Evolutionary conservation across 164 flowering plant genomes (phyloP), one percentile per base, ranked within the genome.

Genomic region (Platanus orientalis): DNA sequence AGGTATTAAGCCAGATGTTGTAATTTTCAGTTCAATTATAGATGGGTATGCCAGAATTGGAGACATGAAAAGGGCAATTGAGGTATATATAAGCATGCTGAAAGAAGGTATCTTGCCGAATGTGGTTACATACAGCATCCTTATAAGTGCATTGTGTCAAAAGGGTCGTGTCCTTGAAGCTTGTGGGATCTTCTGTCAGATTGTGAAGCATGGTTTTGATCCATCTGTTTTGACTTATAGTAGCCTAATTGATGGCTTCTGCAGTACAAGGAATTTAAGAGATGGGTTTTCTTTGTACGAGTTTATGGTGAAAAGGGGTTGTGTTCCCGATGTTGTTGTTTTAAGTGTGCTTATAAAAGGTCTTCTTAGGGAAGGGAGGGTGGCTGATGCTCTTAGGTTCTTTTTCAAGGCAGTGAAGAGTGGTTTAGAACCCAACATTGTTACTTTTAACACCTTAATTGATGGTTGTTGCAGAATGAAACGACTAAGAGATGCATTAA

Each of bases 1-100:
- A 24, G 83, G 81, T 36, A 12, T 80, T 61, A 75, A 70, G 68
- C 71, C 75, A 42, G 86, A 84, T 68, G 74, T 78, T 17, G 86
- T 82, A 26, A 57, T 69, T 52, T 80, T 77, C 57, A 76, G 85
- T 62, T 76, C 82, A 36, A 53, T 81, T 25, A 75, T 82, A 51
- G 83, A 82, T 73, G 76, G 81, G 10, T 78, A 72, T 66, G 70
- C 73, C 44, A 76, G 65, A 59, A 50, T 11, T 45, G 83, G 89
- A 47, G 67, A 78, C 73, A 20, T 80, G 1, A 63, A 51, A n/a
- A 83, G 57, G 62, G 79, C 61, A 17, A 34, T 65, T 57, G 73
- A 71, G 52, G 58, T 78, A 20, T 81, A 78, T 62, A 60, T 21
- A 28, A 73, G 62, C 49, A 78, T 79, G 83, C 30, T 71, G 62